These are phyloP conservation scores for Samsoniella hepiali DNA, from an alignment of 2,329 filamentous ascomycete genomes.

Conservation along the genomic window DNA sequence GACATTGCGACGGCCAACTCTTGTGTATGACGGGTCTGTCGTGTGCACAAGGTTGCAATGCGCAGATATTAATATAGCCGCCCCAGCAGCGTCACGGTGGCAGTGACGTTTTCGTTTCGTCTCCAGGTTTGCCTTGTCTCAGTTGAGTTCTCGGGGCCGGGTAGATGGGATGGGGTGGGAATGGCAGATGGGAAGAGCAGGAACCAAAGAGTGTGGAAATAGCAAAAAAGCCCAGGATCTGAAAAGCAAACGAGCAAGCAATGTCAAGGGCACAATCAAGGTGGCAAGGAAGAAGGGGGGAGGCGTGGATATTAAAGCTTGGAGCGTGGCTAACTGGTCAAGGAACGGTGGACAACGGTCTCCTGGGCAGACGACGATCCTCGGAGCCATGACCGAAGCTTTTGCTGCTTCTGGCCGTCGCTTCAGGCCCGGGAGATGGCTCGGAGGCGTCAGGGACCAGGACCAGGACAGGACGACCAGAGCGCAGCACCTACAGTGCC, in stretches of 20 bases:
- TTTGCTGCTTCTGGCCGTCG: neutral
- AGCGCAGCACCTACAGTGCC: conserved; percentile 10
- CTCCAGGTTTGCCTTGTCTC: neutral
- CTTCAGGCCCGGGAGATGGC: conserved; percentile 8
- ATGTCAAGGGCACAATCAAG: conserved; percentile 5
- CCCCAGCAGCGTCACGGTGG: neutral
- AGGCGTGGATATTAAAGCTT: conserved; percentile 13
- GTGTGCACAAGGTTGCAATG: too few relatives aligned
- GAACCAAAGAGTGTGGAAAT: neutral
- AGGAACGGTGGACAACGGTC: neutral
- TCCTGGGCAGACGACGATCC: conserved; percentile 3
- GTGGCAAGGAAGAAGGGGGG: conserved; percentile 9
- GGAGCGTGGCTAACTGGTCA: conserved; percentile 8
- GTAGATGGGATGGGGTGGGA: conserved; percentile 2
- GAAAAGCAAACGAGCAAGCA: neutral
- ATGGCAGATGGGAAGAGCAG: neutral
- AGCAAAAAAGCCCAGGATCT: neutral
- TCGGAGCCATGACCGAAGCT: conserved; percentile 3
- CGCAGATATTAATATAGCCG: too few relatives aligned
- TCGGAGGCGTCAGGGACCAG: conserved; percentile 5
- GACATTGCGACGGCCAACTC: conserved; percentile 24
- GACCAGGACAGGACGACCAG: neutral
- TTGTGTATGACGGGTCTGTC: too few relatives aligned
- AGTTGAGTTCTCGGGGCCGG: neutral
- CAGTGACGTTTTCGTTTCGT: neutral